Conservation (phyloP, 2,329 filamentous ascomycete species). For the Cephalotrichum gorgonifer region DNA sequence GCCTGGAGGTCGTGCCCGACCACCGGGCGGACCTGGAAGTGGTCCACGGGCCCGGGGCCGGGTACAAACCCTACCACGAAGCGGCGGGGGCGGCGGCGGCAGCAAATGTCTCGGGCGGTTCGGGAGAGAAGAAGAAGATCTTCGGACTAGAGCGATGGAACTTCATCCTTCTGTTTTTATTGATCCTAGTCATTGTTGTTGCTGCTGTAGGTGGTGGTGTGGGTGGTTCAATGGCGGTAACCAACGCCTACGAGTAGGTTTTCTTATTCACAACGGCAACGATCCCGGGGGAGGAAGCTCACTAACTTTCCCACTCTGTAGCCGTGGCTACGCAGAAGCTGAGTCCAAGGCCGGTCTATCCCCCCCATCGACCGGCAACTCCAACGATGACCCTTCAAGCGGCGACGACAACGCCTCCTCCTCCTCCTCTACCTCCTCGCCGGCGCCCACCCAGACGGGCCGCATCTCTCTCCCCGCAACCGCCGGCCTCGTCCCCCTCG, state of each 20-base stretch:
- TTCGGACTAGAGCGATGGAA: conserved; percentile 5
- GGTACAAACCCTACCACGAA: neutral
- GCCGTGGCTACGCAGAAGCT: neutral
- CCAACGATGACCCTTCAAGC: neutral
- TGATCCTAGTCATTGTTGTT: conserved; percentile 2
- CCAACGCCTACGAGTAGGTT: conserved; percentile 4
- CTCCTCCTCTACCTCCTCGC: neutral
- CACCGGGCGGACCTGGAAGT: neutral
- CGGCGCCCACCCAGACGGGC: neutral
- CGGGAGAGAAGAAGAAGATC: neutral
- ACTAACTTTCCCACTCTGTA: neutral
- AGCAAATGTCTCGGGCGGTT: no score
- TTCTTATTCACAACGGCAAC: neutral
- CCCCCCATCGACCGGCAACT: neutral
- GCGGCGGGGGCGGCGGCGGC: neutral
- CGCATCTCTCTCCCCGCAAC: neutral
- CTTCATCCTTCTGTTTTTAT: conserved; percentile 2
- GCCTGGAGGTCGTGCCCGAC: conserved; percentile 1
- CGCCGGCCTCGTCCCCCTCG: conserved; percentile 4
- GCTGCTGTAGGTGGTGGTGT: conserved; percentile 7
- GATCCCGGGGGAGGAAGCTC: neutral
- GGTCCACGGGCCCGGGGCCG: neutral
- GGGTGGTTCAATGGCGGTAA: conserved; percentile 6
- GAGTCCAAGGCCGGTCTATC: neutral
- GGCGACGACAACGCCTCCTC: neutral